Conservation (phyloP, 768 basidiomycete species). For the Crucibulum laeve region DNA sequence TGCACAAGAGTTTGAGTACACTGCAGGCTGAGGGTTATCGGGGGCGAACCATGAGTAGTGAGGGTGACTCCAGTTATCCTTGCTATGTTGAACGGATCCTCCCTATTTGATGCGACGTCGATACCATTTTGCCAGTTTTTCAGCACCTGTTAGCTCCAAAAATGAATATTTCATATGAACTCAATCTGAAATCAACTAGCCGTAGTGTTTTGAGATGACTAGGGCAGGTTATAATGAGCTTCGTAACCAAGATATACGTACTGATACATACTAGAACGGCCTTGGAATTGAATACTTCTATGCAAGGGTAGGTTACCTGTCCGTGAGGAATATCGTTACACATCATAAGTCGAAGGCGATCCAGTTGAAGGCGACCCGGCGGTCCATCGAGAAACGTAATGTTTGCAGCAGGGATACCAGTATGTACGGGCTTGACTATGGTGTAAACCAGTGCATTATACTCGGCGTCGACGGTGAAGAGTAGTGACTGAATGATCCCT, state of each 20-base stretch:
- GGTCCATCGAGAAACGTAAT: conserved; percentile 31
- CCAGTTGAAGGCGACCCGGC: conserved; percentile 19
- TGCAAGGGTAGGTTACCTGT: conserved; percentile 26
- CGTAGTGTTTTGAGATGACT: too few species aligned
- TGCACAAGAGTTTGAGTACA: conserved; percentile 44
- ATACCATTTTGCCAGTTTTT: conserved; percentile 12
- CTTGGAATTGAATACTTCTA: conserved; percentile 25
- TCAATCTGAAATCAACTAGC: too few species aligned
- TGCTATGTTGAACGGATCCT: too few species aligned
- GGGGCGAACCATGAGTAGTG: conserved; percentile 8
- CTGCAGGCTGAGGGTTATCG: conserved; percentile 24
- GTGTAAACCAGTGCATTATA: conserved; percentile 29
- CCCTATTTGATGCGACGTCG: conserved; percentile 6
- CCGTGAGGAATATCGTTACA: conserved; percentile 42
- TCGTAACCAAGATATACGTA: too few species aligned
- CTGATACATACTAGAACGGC: too few species aligned
- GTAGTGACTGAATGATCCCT: conserved; percentile 44
- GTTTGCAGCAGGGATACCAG: conserved; percentile 23
- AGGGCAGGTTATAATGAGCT: too few species aligned
- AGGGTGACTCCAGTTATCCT: conserved; percentile 22
- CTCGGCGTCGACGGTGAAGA: conserved; percentile 40
- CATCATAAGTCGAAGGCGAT: conserved; percentile 28
- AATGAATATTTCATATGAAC: too few species aligned
- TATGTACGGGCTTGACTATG: conserved; percentile 30
- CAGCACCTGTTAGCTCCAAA: too few species aligned